Evolutionary conservation across 1,284 basidiomycete species (phyloP).

Genomic region (Leccinum subrobustum): DNA sequence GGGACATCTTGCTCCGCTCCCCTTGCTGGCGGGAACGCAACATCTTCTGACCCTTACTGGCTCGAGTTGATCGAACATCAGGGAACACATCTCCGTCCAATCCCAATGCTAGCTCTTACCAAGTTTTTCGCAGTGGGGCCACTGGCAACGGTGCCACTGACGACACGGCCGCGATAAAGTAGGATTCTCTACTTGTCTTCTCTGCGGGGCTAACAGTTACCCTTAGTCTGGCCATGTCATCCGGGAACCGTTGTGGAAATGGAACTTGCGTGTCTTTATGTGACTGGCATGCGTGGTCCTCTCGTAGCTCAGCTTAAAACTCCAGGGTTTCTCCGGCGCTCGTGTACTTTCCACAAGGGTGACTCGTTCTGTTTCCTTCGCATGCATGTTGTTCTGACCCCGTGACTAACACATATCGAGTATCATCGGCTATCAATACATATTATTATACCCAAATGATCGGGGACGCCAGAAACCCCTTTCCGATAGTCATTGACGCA

Average conservation of each 20-base stretch:
- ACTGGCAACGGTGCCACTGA: slow-evolving; percentile 22
- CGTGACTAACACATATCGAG: slow-evolving; percentile 39
- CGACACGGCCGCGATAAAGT: slow-evolving; percentile 28
- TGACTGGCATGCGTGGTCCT: not conserved
- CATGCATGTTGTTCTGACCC: not conserved
- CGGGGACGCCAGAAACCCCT: slow-evolving; percentile 44
- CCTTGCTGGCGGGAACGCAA: slow-evolving; percentile 46
- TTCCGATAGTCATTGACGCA: not conserved
- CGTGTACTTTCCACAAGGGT: slow-evolving; percentile 28
- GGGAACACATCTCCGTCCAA: slow-evolving; percentile 53
- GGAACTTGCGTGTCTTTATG: slow-evolving; percentile 22
- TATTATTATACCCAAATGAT: slow-evolving; percentile 55
- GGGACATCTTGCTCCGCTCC: slow-evolving; percentile 46
- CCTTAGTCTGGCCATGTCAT: slow-evolving; percentile 14
- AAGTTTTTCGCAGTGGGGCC: slow-evolving; percentile 50
- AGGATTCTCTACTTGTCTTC: not conserved
- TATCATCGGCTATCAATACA: slow-evolving; percentile 47
- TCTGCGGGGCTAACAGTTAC: not conserved
- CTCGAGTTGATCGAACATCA: slow-evolving; percentile 46
- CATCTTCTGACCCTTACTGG: slow-evolving; percentile 62
- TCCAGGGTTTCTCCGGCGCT: slow-evolving; percentile 18
- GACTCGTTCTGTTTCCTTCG: not conserved
- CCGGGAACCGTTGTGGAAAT: slow-evolving; percentile 13
- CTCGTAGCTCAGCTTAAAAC: not conserved
- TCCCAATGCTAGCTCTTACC: slow-evolving; percentile 49